A percentile compares a stretch with the other conserved stretches of the same genome.
Conservation (phyloP, 805 yeast genomes). For the Komagataella ulmi region DNA sequence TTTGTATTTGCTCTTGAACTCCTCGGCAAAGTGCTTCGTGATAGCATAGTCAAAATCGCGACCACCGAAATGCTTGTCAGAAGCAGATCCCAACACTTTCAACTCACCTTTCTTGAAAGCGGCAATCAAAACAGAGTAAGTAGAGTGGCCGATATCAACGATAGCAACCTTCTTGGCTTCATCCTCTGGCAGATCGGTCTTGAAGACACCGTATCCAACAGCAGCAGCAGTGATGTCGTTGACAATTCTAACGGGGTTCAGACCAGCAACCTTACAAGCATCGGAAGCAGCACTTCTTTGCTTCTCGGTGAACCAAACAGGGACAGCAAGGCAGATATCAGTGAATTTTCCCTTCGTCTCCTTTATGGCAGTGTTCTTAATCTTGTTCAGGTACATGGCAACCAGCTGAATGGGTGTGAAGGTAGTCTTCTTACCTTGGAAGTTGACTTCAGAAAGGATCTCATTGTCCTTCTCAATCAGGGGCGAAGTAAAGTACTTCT, state of each 20-base stretch:
- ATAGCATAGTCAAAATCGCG: slow-evolving; percentile 91
- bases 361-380: slow-evolving; percentile 63
- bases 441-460: slow-evolving; percentile 78
- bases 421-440: slow-evolving; percentile 61
- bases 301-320: slow-evolving; percentile 92
- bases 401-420: slow-evolving; percentile 84
- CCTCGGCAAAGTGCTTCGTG: slow-evolving; percentile 89
- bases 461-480: slow-evolving; percentile 62
- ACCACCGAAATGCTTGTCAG: slow-evolving; percentile 96
- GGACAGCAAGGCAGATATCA: slow-evolving; percentile 91
- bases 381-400: slow-evolving; percentile 90
- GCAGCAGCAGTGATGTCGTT: slow-evolving; percentile 98
- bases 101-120: slow-evolving; percentile 94
- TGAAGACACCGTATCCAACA: slow-evolving; percentile 98
- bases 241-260: slow-evolving; percentile 96
- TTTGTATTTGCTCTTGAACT: slow-evolving; percentile 84
- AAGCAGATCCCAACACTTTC: slow-evolving; percentile 83
- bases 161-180: slow-evolving; percentile 84
- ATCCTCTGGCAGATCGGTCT: slow-evolving; percentile 91
- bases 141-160: slow-evolving; percentile 94
- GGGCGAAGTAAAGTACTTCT: slow-evolving; percentile 59
- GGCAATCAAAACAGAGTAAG: slow-evolving; percentile 81
- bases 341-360: slow-evolving; percentile 75
- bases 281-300: slow-evolving; percentile 95
- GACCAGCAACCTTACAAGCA: slow-evolving; percentile 90